Evolutionary conservation across 495 filamentous ascomycete species (phyloP).

Genomic region (Neurospora discreta): DNA sequence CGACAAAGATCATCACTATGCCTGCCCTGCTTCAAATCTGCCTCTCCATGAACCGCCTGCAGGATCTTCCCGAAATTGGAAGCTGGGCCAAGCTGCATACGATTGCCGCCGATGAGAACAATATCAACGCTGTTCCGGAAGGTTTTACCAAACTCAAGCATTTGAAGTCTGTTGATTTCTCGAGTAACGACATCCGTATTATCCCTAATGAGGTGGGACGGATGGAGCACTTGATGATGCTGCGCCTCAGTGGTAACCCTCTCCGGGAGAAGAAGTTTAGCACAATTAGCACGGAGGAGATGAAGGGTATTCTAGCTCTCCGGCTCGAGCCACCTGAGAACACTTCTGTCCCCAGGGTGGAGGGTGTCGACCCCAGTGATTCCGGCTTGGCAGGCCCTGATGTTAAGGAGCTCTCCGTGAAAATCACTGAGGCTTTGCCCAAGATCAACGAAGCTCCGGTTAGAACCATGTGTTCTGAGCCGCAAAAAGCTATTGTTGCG

Average conservation of each 20-base stretch:
- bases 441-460: neutral
- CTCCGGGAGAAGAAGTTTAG: slow-evolving; percentile 76
- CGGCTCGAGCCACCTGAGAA: slow-evolving; percentile 49
- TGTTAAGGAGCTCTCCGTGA: neutral
- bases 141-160: slow-evolving; percentile 57
- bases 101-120: slow-evolving; percentile 71
- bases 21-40: slow-evolving; percentile 65
- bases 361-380: neutral
- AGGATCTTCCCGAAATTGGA: slow-evolving; percentile 54
- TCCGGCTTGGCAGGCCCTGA: neutral
- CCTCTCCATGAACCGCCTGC: slow-evolving; percentile 66
- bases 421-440: neutral
- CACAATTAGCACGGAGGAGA: slow-evolving; percentile 63
- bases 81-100: slow-evolving; percentile 62
- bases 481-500: neutral
- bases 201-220: slow-evolving; percentile 66
- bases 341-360: slow-evolving; percentile 1
- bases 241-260: slow-evolving; percentile 77
- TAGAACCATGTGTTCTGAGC: neutral
- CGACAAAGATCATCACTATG: slow-evolving; percentile 28
- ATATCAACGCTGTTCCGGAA: slow-evolving; percentile 56
- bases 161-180: slow-evolving; percentile 67
- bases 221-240: slow-evolving; percentile 64
- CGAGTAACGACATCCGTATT: slow-evolving; percentile 66
- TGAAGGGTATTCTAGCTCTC: slow-evolving; percentile 65